phyloP scores from a whole-genome alignment of 106 monocot genomes.

The Apostasia ramifera region DNA sequence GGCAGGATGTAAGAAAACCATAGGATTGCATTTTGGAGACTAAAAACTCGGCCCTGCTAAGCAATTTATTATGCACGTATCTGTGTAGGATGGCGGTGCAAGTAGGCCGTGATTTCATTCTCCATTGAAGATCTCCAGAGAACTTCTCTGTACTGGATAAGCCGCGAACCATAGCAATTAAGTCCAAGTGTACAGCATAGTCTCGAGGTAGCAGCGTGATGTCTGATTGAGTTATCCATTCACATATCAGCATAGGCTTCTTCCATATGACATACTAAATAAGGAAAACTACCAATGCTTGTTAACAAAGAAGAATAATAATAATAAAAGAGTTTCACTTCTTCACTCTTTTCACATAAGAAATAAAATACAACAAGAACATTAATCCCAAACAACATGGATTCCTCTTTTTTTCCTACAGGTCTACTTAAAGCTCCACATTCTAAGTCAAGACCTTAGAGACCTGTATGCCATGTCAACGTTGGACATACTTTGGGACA shows the following conservation, averaged over 20 bases:
- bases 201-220: slow-evolving; percentile 75
- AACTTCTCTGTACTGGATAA: slow-evolving; percentile 88
- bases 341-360: too few species aligned
- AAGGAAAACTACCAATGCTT: too few species aligned
- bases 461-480: too few species aligned
- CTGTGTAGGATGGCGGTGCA: slow-evolving; percentile 74
- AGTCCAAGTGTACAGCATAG: slow-evolving; percentile 82
- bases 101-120: slow-evolving; percentile 66
- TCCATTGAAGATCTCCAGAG: slow-evolving; percentile 75
- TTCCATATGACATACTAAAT: too few species aligned
- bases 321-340: too few species aligned
- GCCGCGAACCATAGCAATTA: slow-evolving; percentile 78
- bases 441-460: too few species aligned
- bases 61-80: slow-evolving; percentile 45
- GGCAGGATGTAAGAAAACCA: slow-evolving; percentile 42
- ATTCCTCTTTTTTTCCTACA: too few species aligned
- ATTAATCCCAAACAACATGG: too few species aligned
- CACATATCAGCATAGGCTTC: slow-evolving; percentile 91
- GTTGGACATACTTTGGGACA: too few species aligned
- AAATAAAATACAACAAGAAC: too few species aligned
- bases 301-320: too few species aligned
- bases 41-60: slow-evolving; percentile 57
- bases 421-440: too few species aligned
- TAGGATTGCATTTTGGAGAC: slow-evolving; percentile 56
- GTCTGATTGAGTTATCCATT: slow-evolving; percentile 72